Evolutionary conservation across 1,284 basidiomycete genomes (phyloP).

Genomic region (Schizophyllum commune): DNA sequence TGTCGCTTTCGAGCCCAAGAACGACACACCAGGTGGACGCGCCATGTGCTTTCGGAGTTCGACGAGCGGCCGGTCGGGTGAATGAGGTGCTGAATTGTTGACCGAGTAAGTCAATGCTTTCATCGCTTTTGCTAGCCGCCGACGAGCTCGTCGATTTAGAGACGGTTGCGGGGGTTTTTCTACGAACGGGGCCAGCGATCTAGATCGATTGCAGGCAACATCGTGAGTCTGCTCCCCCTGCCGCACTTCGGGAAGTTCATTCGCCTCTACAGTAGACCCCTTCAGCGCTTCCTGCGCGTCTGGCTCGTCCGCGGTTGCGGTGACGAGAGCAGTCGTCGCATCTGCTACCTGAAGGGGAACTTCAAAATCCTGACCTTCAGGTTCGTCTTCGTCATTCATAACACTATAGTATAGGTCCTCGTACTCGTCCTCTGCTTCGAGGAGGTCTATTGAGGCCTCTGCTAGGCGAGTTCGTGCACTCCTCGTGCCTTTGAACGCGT

Average conservation of each 20-base stretch:
- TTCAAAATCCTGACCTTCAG: background rate
- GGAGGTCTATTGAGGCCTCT: background rate
- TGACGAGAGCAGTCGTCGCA: background rate
- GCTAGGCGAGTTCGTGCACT: slow-evolving; percentile 3
- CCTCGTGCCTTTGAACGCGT: slow-evolving; percentile 5
- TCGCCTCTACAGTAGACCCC: background rate
- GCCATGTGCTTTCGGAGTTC: slow-evolving; percentile 9
- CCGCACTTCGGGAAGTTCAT: background rate
- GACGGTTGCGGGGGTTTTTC: background rate
- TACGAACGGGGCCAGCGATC: background rate
- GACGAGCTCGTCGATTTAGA: background rate
- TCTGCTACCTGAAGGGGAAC: background rate
- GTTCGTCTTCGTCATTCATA: background rate
- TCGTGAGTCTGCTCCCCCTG: background rate
- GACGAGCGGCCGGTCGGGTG: background rate
- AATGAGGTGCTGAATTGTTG: background rate
- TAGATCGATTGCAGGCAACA: background rate
- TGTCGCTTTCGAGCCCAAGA: slow-evolving; percentile 6
- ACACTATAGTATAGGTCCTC: slow-evolving; percentile 8
- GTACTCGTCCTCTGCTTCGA: slow-evolving; percentile 5
- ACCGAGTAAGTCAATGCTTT: background rate
- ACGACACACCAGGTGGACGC: slow-evolving; percentile 7
- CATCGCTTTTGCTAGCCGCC: background rate
- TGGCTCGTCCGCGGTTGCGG: background rate
- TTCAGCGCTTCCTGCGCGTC: background rate